phyloP scores from a whole-genome alignment of 225 moss, liverwort and hornwort species.

The Sphagnum contortum region DNA sequence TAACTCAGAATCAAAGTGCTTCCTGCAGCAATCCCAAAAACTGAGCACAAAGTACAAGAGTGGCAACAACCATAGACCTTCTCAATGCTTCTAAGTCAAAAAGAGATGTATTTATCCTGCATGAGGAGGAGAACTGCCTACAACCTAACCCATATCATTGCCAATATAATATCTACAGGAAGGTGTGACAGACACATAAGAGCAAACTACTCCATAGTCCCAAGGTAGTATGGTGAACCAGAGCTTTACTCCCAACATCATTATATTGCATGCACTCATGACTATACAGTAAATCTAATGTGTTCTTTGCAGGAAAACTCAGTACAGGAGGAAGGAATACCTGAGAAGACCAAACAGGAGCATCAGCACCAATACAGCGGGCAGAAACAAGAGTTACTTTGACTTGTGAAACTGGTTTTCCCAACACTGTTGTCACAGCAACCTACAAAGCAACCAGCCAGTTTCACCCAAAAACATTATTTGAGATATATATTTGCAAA shows the following conservation, averaged over 20 bases:
- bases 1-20: not conserved
- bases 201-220: no score
- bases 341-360: conserved; percentile 24
- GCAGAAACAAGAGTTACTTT: conserved; percentile 59
- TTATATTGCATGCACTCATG: no score
- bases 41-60: no score
- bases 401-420: conserved; percentile 31
- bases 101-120: not conserved
- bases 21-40: not conserved
- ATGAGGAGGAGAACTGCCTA: not conserved
- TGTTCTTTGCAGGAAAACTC: no score
- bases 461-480: not conserved
- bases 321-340: conserved; percentile 6
- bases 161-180: no score
- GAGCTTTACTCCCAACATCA: no score
- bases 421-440: conserved; percentile 39
- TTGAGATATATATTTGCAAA: not conserved
- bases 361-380: conserved; percentile 31
- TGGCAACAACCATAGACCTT: not conserved
- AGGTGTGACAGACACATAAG: no score
- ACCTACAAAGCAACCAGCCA: conserved; percentile 24
- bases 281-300: no score
- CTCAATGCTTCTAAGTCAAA: not conserved
- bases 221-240: no score
- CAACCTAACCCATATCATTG: not conserved